Base-by-base conservation (phyloP, 2,329 filamentous ascomycete species). In the Juglanconis sp. region DNA sequence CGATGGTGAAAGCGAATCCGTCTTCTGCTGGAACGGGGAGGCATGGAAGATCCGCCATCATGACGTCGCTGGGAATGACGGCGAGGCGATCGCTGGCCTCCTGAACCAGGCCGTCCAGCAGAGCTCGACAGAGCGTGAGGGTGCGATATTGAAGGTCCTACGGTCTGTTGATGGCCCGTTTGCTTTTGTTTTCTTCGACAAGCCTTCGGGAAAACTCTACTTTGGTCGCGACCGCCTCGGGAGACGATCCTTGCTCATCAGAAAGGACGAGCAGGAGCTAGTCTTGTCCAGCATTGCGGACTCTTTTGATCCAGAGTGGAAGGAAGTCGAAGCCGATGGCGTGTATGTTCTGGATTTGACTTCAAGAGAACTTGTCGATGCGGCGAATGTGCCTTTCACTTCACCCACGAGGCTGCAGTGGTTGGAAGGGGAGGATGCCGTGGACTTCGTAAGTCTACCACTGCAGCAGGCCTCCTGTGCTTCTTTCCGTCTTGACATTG, bases 11-110 rank as follows among this genome's bases (percentile, higher is more conserved):
- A 81, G 81, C 0, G 80, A 81, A 4, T 91, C 88, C 1, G 78
- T 91, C 1, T 80, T 99, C 2, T 97, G 94, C 80, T 99, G 95
- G 95, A 99, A 99, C 70, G 95, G 95, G 48, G 95, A 99, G 72
- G 94, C 92, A 1, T 99, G 95, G 95, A 88, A 83, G 60, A 81
- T 96, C 53, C 75, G 74, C 8, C 81, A 80, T 38, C 67, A 81
- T 9, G 68, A 72, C 1, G 78, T 96, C n/a, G 61, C 69, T 5
- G 90, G 87, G 60, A 97, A 96, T 70, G 95, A 99, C 74, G 90
- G 90, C 3, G 81, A 88, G 68, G 75, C 78, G 6, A 78, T 98
- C 17, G 87, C 94, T 68, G 69, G 79, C 38, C 69, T 83, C 42
- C 78, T 96, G 52, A 68, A 81, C 24, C 68, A 76, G 60, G 78